Evolutionary conservation across 2,329 filamentous ascomycete species (phyloP).

Genomic region (Trichoderma atroviride): DNA sequence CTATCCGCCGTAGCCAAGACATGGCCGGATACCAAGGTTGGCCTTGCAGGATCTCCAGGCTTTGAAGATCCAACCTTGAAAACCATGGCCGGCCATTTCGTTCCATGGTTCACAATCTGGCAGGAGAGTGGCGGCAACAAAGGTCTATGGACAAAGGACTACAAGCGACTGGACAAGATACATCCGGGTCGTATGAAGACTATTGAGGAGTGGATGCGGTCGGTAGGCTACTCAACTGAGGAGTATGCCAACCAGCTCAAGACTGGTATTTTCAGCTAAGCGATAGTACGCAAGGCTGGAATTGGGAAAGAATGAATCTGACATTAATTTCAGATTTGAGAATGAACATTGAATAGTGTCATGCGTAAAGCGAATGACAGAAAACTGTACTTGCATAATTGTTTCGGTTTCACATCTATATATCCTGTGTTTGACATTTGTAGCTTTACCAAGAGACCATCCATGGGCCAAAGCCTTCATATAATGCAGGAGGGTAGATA

Average conservation of each 20-base stretch:
- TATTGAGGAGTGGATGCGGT: conserved; percentile 28
- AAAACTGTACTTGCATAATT: background rate
- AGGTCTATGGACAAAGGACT: conserved; percentile 27
- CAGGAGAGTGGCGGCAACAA: conserved; percentile 27
- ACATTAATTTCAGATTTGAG: background rate
- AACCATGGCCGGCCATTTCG: conserved; percentile 22
- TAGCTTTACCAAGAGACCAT: background rate
- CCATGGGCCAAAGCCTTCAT: background rate
- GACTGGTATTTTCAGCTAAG: background rate
- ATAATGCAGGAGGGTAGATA: background rate
- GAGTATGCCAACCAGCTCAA: conserved; percentile 2
- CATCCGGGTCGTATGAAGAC: conserved; percentile 24
- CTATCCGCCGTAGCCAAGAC: background rate
- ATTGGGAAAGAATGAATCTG: background rate
- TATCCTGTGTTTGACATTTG: background rate
- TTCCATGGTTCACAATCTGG: conserved; percentile 28
- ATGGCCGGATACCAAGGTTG: conserved; percentile 17
- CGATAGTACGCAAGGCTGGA: background rate
- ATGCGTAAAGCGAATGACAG: background rate
- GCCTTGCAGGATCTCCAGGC: conserved; percentile 20
- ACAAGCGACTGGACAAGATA: conserved; percentile 26
- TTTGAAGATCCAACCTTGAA: conserved; percentile 26
- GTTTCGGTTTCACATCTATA: background rate
- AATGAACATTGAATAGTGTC: background rate
- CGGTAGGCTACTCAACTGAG: conserved; percentile 23